These are phyloP conservation scores for Claviceps capensis DNA, from an alignment of 2,329 filamentous ascomycete species.

Conservation along the genomic window DNA sequence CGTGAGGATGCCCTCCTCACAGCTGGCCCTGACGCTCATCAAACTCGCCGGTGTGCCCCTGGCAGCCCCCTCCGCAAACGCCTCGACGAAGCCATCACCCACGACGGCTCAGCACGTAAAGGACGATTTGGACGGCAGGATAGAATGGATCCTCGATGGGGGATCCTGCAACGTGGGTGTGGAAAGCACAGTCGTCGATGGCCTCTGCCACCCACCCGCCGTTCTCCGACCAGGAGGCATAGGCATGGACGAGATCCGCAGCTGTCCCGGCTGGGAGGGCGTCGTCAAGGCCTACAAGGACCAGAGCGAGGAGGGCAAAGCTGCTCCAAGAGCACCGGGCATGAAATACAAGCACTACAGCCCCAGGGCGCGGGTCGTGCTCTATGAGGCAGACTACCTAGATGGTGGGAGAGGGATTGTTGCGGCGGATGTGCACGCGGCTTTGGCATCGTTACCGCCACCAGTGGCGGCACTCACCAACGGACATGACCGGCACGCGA, in stretches of 20 bases:
- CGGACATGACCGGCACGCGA: conserved; percentile 2
- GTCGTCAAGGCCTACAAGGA: conserved; percentile 71
- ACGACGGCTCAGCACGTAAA: conserved; percentile 82
- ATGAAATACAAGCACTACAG: conserved; percentile 99
- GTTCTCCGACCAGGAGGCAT: conserved; percentile 81
- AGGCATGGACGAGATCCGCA: conserved; percentile 62
- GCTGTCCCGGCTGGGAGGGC: conserved; percentile 67
- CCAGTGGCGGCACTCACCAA: conserved; percentile 2
- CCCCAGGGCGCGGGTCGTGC: conserved; percentile 69
- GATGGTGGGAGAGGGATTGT: conserved; percentile 22
- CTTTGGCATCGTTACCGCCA: conserved; percentile 3
- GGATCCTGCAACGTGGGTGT: conserved; percentile 79
- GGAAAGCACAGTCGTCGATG: conserved; percentile 94
- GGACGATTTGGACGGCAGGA: conserved; percentile 69
- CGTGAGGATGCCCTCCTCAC: conserved; percentile 73
- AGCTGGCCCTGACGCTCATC: conserved; percentile 81
- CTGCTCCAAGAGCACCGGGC: conserved; percentile 68
- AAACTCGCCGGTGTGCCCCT: conserved; percentile 63
- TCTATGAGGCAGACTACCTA: conserved; percentile 52
- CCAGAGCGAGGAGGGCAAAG: conserved; percentile 48
- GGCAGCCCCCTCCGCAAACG: conserved; percentile 87
- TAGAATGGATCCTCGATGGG: conserved; percentile 79
- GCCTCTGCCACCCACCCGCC: conserved; percentile 64
- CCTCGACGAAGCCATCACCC: conserved; percentile 82
- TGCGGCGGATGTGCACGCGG: conserved; percentile 18